Evolutionary conservation across 345 rosid genomes (phyloP).

Genomic region (Limnanthes douglasii): DNA sequence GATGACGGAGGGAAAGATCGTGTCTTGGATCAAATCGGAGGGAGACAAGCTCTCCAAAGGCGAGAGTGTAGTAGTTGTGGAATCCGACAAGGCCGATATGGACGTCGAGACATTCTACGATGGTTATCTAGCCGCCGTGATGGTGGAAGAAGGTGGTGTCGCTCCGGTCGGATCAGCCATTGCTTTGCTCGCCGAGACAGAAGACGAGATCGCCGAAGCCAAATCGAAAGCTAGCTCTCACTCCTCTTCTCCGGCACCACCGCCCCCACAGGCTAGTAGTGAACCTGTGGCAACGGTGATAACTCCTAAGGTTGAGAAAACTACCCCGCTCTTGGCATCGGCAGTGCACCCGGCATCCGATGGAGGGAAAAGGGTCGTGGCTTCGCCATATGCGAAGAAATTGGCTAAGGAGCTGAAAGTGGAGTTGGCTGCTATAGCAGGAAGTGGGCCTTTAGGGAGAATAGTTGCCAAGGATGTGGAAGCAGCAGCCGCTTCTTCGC

Average conservation of each 20-base stretch:
- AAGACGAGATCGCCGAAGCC: constrained; percentile 67
- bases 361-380: constrained; percentile 79
- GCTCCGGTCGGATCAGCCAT: constrained; percentile 95
- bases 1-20: constrained; percentile 93
- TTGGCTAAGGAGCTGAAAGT: constrained; percentile 75
- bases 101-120: constrained; percentile 94
- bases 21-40: constrained; percentile 85
- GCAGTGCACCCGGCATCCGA: constrained; percentile 68
- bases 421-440: constrained; percentile 43
- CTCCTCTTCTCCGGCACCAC: constrained; percentile 12
- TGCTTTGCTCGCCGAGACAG: constrained; percentile 70
- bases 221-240: constrained; percentile 33
- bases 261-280: constrained; percentile 7
- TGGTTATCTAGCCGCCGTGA: constrained; percentile 79
- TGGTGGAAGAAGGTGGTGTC: constrained; percentile 90
- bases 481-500: constrained; percentile 26
- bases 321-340: constrained; percentile 14
- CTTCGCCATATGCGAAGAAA: constrained; percentile 84
- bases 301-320: constrained; percentile 7
- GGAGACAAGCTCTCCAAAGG: constrained; percentile 85
- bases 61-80: constrained; percentile 90
- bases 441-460: constrained; percentile 88
- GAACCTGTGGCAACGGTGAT: neutral
- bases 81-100: constrained; percentile 97
- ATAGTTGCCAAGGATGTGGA: constrained; percentile 95